phyloP scores from a whole-genome alignment of 192 early-diverging fungal genomes.

The Neocallimastix lanati region DNA sequence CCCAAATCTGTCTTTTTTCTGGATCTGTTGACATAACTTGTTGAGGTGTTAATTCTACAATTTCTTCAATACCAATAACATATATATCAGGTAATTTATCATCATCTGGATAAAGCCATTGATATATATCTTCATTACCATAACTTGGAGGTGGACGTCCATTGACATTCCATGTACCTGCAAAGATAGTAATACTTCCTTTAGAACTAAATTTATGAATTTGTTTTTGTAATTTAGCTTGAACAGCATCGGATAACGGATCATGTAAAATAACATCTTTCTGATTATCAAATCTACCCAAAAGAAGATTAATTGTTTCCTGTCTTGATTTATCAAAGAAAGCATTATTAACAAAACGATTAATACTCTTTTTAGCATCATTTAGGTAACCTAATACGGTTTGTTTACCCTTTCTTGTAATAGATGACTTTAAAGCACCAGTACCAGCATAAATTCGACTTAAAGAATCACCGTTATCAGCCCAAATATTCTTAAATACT shows the following conservation, averaged over 20 bases:
- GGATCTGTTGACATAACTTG: constrained; percentile 51
- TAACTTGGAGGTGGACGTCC: constrained; percentile 42
- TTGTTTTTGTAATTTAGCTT: constrained; percentile 3
- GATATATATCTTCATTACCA: constrained; percentile 24
- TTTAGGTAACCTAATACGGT: constrained; percentile 66
- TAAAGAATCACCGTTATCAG: constrained; percentile 76
- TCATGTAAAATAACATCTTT: constrained; percentile 14
- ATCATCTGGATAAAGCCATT: constrained; percentile 40
- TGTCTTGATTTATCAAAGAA: constrained; percentile 90
- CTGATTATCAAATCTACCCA: constrained; percentile 28
- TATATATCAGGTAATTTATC: constrained; percentile 52
- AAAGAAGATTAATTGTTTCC: constrained; percentile 71
- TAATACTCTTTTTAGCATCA: constrained; percentile 83
- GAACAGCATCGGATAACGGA: constrained; percentile 14
- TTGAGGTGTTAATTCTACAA: constrained; percentile 69
- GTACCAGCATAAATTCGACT: constrained; percentile 91
- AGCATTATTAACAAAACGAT: constrained; percentile 86
- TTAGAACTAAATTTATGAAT: constrained; percentile 36
- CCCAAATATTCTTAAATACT: constrained; percentile 32
- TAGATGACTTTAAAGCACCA: constrained; percentile 79
- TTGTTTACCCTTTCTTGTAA: constrained; percentile 75
- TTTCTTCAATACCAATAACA: constrained; percentile 85
- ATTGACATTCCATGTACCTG: constrained; percentile 86
- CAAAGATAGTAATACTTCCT: constrained; percentile 42
- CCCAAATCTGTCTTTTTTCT: constrained; percentile 68